phyloP scores from a whole-genome alignment of 2,329 filamentous ascomycete species.

The Beauveria asiatica region DNA sequence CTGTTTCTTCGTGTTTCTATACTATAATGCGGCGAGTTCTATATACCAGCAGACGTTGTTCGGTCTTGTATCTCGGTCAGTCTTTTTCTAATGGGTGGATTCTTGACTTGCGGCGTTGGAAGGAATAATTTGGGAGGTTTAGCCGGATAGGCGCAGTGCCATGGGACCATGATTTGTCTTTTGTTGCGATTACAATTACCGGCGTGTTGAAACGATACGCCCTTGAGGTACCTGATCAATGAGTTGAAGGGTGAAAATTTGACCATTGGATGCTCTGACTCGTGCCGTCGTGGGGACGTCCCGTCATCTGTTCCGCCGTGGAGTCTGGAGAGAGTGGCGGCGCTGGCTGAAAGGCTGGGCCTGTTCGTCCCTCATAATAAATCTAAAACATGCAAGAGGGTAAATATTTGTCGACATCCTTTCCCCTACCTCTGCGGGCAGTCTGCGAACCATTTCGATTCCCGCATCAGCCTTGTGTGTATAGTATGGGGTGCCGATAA shows the following conservation, averaged over 20 bases:
- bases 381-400: too few species aligned
- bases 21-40: background rate
- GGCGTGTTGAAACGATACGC: background rate
- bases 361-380: too few species aligned
- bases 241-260: background rate
- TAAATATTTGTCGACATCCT: too few species aligned
- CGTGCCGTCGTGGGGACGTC: background rate
- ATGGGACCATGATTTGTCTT: background rate
- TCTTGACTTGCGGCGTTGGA: background rate
- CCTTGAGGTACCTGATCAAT: background rate
- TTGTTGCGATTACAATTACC: background rate
- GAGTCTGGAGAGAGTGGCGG: background rate
- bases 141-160: background rate
- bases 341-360: too few species aligned
- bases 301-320: too few species aligned
- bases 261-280: background rate
- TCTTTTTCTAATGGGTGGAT: background rate
- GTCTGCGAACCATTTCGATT: too few species aligned
- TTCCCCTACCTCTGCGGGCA: too few species aligned
- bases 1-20: background rate
- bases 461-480: too few species aligned
- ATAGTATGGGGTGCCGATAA: too few species aligned
- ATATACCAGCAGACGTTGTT: slow-evolving; percentile 8
- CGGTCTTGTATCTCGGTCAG: background rate
- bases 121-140: background rate